Conservation (phyloP, 78 protist species). For the Emiliania huxleyi region DNA sequence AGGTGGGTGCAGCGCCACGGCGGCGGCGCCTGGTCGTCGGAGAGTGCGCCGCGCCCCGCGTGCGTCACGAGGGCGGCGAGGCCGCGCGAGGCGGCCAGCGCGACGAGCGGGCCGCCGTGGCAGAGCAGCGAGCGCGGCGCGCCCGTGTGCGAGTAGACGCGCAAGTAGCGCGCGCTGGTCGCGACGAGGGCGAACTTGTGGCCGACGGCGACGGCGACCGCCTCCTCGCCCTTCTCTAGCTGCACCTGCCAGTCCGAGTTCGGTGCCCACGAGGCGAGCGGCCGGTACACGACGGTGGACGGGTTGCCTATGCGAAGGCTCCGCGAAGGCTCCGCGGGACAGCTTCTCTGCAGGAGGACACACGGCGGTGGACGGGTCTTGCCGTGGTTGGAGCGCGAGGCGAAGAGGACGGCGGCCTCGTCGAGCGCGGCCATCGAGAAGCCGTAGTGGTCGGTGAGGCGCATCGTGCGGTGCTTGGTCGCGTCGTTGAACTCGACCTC, state of each 20-base stretch:
- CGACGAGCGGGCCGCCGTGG: background rate
- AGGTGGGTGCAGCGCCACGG: too few species aligned
- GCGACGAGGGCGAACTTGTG: background rate
- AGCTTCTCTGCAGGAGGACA: too few species aligned
- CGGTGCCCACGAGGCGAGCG: background rate
- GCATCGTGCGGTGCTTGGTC: background rate
- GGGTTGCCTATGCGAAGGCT: too few species aligned
- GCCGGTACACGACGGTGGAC: constrained; percentile 1
- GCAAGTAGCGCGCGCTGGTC: background rate
- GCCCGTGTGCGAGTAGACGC: constrained; percentile 21
- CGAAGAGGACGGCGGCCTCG: background rate
- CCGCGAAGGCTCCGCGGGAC: too few species aligned
- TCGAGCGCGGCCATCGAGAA: background rate
- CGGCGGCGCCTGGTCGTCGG: background rate
- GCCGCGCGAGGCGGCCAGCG: background rate
- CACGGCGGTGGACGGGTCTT: background rate
- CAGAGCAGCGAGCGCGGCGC: background rate
- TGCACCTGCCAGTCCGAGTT: constrained; percentile 24
- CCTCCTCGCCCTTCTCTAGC: background rate
- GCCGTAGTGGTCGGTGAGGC: background rate
- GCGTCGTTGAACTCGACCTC: background rate
- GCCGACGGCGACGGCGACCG: background rate
- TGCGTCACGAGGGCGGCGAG: background rate
- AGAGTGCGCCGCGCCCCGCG: background rate
- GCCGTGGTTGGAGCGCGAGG: background rate